These are phyloP conservation scores for Bipolaris cookei DNA, from an alignment of 2,329 filamentous ascomycete genomes.

Conservation along the genomic window DNA sequence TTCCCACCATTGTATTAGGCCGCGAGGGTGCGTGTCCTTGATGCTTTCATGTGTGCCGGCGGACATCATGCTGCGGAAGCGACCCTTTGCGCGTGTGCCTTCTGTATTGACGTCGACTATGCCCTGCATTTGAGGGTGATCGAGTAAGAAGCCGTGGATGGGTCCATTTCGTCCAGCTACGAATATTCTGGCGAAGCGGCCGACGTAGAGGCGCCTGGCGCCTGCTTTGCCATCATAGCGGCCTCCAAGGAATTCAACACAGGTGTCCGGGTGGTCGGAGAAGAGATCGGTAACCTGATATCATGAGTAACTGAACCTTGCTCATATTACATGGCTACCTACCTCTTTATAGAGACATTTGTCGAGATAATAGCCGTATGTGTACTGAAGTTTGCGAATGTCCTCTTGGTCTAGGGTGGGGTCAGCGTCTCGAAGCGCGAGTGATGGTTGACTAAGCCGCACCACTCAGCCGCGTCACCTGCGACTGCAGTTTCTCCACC, in stretches of 20 bases:
- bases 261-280: conserved; percentile 60
- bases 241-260: conserved; percentile 63
- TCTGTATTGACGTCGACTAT: conserved; percentile 59
- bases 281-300: conserved; percentile 52
- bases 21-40: conserved; percentile 58
- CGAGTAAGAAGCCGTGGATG: conserved; percentile 62
- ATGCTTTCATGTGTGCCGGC: conserved; percentile 62
- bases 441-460: conserved; percentile 6
- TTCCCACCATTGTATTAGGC: conserved; percentile 64
- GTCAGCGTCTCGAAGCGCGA: conserved; percentile 17
- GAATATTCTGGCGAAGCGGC: conserved; percentile 59
- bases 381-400: conserved; percentile 63
- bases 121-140: conserved; percentile 65
- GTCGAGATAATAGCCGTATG: conserved; percentile 66
- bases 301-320: conserved; percentile 9
- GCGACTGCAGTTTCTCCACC: conserved; percentile 36
- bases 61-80: conserved; percentile 63
- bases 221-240: conserved; percentile 61
- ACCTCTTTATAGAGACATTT: conserved; percentile 65
- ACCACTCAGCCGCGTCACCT: conserved; percentile 41
- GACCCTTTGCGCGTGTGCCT: conserved; percentile 58
- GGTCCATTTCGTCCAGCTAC: conserved; percentile 63
- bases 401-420: conserved; percentile 57
- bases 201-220: conserved; percentile 60
- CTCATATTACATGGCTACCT: not conserved